Evolutionary conservation across 2,329 filamentous ascomycete genomes (phyloP).

Genomic region (Penicillium polonicum): DNA sequence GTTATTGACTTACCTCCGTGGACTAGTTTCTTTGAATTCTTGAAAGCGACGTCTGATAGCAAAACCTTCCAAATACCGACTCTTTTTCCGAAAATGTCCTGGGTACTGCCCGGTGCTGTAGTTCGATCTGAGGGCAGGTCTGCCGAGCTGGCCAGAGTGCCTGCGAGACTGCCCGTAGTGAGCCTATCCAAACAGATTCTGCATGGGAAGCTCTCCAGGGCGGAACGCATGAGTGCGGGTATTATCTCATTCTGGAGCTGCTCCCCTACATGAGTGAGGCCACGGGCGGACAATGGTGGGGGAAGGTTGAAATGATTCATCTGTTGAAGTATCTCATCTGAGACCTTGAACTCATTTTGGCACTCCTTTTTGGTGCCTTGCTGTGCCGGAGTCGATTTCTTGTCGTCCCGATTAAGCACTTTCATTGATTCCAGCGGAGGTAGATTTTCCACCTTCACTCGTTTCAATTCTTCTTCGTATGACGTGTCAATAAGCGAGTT

Average conservation of each 20-base stretch:
- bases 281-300: not conserved
- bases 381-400: slow-evolving; percentile 1
- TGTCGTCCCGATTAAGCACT: slow-evolving; percentile 6
- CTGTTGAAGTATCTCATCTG: not conserved
- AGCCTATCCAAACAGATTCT: slow-evolving; percentile 16
- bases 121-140: not conserved
- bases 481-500: not conserved
- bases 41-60: slow-evolving; percentile 17
- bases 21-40: slow-evolving; percentile 6
- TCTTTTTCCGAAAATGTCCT: slow-evolving; percentile 18
- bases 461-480: not conserved
- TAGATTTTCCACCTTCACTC: not conserved
- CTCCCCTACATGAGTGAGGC: not conserved
- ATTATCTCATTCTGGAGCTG: slow-evolving; percentile 4
- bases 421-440: slow-evolving; percentile 10
- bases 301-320: not conserved
- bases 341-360: slow-evolving; percentile 1
- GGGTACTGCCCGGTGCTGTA: not conserved
- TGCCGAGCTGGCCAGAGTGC: not conserved
- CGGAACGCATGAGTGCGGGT: slow-evolving; percentile 10
- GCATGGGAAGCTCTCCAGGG: slow-evolving; percentile 20
- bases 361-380: not conserved
- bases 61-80: slow-evolving; percentile 24
- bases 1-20: not conserved
- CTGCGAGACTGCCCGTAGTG: not conserved